Base-by-base conservation (phyloP, 2,329 filamentous ascomycete species). In the Fusarium subtropicale region DNA sequence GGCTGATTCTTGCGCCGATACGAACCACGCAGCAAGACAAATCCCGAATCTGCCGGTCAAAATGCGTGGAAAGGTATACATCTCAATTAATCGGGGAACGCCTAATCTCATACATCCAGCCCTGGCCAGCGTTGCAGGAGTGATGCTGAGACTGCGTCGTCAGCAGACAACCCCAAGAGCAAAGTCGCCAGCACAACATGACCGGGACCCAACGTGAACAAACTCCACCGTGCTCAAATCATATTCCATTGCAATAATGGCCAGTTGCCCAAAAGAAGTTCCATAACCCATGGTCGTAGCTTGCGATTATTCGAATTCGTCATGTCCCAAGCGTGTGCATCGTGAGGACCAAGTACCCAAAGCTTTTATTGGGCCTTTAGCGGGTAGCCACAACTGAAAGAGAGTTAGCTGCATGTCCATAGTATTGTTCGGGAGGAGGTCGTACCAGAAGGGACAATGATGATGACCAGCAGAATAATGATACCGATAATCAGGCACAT, bases 401-500 rank as follows among this genome's bases (percentile, higher is more conserved):
- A 20, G n/a, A 13, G 61, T 75, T 58, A 75, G 63, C 20, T 48
- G 22, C 24, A 18, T 33, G 15, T 16, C 31, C 44, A 26, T 24
- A 9, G 30, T 20, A n/a, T 24, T 13, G 10, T 36, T 46, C 20
- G 24, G 24, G 16, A n/a, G 30, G 3, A 20, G 13, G 13, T 71
- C 79, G 34, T 89, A 97, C 95, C 93, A 74, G 91, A 87, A 72
- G 96, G 96, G 74, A 98, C 90, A 78, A 99, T 96, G 80, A 99
- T 98, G 81, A 99, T 88, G 74, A 97, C 84, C 73, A 99, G 88
- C 75, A 99, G 86, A 74, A 98, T 88, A 80, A 98, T 91, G 81
- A 99, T 92, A 77, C 94, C 96, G 63, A 90, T 86, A 78, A 97
- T 92, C 75, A 99, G 86, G 84, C 95, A 98, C 86, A 97, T 96